Percentiles rank a stretch among this genome's conserved stretches.
Conservation (phyloP, 1,139 yeast species). For the Blastobotrys apis region DNA sequence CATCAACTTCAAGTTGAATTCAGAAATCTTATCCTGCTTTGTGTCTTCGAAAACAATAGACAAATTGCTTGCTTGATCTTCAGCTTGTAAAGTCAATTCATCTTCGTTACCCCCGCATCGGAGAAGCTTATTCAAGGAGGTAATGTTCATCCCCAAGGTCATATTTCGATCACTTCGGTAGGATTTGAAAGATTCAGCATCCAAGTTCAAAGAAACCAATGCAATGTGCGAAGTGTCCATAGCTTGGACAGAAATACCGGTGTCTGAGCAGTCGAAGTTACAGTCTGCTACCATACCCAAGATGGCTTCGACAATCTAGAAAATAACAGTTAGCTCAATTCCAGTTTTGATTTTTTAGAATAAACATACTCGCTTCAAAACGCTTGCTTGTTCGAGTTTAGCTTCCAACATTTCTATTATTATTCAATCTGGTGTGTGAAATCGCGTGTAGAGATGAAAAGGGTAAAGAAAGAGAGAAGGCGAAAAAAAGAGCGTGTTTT, state of each 20-base stretch:
- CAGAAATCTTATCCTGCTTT: conserved; percentile 85
- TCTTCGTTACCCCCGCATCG: conserved; percentile 92
- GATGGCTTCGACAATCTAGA: conserved; percentile 74
- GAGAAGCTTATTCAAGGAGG: conserved; percentile 78
- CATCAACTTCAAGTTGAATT: conserved; percentile 88
- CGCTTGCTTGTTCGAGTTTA: conserved; percentile 87
- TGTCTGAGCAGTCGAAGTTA: conserved; percentile 93
- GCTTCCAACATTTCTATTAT: conserved; percentile 79
- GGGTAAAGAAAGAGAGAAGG: background rate
- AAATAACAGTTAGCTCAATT: conserved; percentile 1
- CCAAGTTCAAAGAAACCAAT: conserved; percentile 81
- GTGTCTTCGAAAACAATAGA: conserved; percentile 85
- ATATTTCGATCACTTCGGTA: conserved; percentile 95
- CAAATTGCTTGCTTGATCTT: conserved; percentile 82
- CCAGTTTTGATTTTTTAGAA: conserved; percentile 6
- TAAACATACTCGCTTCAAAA: conserved; percentile 74
- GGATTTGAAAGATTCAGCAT: conserved; percentile 84
- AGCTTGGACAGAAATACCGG: conserved; percentile 94
- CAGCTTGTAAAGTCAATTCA: conserved; percentile 82
- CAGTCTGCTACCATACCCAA: conserved; percentile 91
- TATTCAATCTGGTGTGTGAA: background rate
- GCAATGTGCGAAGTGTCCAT: conserved; percentile 97
- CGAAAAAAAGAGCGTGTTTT: conserved; percentile 2
- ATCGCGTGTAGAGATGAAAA: background rate
- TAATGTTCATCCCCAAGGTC: conserved; percentile 87